Evolutionary conservation across 2,329 filamentous ascomycete species (phyloP).

Genomic region (Colletotrichum lindemuthianum): DNA sequence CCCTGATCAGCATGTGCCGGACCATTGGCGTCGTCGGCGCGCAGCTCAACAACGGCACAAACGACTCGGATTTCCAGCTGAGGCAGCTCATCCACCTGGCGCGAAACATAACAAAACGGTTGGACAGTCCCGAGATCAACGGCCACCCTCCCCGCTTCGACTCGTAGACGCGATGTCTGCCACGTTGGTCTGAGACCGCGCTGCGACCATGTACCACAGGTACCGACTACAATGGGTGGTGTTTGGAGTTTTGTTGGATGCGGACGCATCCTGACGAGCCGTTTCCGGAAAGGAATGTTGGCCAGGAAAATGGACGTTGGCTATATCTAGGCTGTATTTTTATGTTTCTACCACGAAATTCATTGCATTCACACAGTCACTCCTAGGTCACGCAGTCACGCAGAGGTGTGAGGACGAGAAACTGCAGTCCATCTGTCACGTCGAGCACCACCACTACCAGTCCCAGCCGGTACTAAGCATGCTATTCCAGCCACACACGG

Average conservation of each 20-base stretch:
- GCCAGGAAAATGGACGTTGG: too few species aligned
- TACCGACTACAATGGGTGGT: neutral
- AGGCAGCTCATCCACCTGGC: conserved; percentile 34
- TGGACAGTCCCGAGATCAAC: conserved; percentile 27
- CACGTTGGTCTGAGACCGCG: neutral
- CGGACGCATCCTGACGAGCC: too few species aligned
- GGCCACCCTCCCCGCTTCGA: conserved; percentile 17
- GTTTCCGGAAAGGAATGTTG: too few species aligned
- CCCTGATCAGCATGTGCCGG: conserved; percentile 33
- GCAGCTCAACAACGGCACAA: conserved; percentile 32
- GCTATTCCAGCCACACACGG: too few species aligned
- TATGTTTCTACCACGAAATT: too few species aligned
- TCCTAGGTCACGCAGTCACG: too few species aligned
- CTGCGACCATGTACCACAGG: neutral
- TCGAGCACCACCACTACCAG: too few species aligned
- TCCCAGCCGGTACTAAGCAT: too few species aligned
- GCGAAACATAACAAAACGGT: conserved; percentile 28
- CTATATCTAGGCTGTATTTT: too few species aligned
- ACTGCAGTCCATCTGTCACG: too few species aligned
- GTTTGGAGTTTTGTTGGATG: neutral
- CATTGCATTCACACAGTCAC: too few species aligned
- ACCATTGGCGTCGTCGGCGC: conserved; percentile 29
- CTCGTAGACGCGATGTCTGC: neutral
- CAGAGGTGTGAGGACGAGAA: too few species aligned
- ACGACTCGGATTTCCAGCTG: conserved; percentile 32